Evolutionary conservation across 169 alveolate genomes (phyloP), one percentile per base, ranked within the genome.

Genomic region (Eimeria falciformis): DNA sequence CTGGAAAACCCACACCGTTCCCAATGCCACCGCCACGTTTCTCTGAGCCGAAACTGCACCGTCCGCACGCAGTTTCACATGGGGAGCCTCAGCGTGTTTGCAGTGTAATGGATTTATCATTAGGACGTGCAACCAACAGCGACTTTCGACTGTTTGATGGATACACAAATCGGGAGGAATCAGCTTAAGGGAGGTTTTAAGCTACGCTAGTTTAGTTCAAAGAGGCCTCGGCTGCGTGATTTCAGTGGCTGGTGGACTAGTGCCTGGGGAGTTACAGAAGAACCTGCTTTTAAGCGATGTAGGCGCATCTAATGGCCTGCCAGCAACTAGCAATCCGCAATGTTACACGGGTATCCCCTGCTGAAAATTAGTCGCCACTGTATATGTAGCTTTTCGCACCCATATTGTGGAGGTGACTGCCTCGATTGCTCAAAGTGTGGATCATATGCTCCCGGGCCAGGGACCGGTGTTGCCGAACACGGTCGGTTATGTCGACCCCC

Each of bases 361-460:
- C 40, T 33, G 40, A 33, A 33, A 2, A 33, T 33, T 33, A 33
- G 40, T 33, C 40, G 40, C 40, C 40, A 33, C 40, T 53, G 65
- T 53, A 53, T 12, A 17, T 53, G 65, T 21, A 53, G 65, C 25
- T 53, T 12, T 17, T 21, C 65, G 65, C 65, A 62, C 73, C 73
- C 73, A 27, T 62, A 62, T 62, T 62, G 73, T 1, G 73, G 73
- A 7, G 73, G 37, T 0, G 23, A 21, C 37, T 12, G 58, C 23
- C 79, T 56, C 37, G 79, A 55, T 6, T 40, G 23, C 46, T 37
- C 79, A 18, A 53, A n/a, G 18, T 7, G 53, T 11, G 69, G 37
- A 14, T 45, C 21, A 65, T 82, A 82, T 17, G 91, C 79, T 3
- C 81, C 91, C 3, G 91, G 91, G 14, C 91, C 91, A 21, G 91